Conservation (phyloP, 2,329 filamentous ascomycete species). For the Westerdykella aurantiaca region DNA sequence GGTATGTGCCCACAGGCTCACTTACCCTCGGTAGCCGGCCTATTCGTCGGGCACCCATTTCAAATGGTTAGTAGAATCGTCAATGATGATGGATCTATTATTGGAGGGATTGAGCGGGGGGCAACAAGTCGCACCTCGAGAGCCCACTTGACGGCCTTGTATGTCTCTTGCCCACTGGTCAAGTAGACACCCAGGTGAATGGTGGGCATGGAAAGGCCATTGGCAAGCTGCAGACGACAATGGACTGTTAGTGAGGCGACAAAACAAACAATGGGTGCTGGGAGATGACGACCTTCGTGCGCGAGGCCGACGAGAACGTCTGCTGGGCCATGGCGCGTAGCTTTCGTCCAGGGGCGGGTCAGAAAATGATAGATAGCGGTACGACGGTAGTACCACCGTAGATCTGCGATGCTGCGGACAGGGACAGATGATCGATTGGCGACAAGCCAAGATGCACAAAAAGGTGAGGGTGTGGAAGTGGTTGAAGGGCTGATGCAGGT, state of each 20-base stretch:
- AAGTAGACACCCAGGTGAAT: slow-evolving; percentile 71
- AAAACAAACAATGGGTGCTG: neutral
- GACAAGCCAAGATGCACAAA: too few relatives aligned
- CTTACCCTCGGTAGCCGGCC: slow-evolving; percentile 44
- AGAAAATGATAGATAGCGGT: slow-evolving; percentile 28
- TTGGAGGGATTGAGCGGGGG: slow-evolving; percentile 7
- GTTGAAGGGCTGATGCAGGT: slow-evolving; percentile 1
- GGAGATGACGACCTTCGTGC: slow-evolving; percentile 30
- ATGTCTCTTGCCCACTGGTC: slow-evolving; percentile 58
- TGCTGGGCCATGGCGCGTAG: slow-evolving; percentile 27
- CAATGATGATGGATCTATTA: too few relatives aligned
- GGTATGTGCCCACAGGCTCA: slow-evolving; percentile 7
- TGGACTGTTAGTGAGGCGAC: slow-evolving; percentile 15
- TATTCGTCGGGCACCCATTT: slow-evolving; percentile 22
- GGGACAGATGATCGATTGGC: slow-evolving; percentile 2
- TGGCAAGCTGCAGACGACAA: slow-evolving; percentile 39
- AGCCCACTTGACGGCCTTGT: slow-evolving; percentile 52
- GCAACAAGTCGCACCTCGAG: slow-evolving; percentile 43
- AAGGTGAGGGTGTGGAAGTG: slow-evolving; percentile 1
- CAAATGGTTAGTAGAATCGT: neutral
- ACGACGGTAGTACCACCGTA: slow-evolving; percentile 5
- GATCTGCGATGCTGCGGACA: slow-evolving; percentile 13
- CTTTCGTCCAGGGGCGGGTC: slow-evolving; percentile 8
- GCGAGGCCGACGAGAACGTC: slow-evolving; percentile 40
- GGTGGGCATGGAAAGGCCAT: slow-evolving; percentile 62